phyloP scores from a whole-genome alignment of 495 filamentous ascomycete genomes.

The Stereocaulon alpinum region DNA sequence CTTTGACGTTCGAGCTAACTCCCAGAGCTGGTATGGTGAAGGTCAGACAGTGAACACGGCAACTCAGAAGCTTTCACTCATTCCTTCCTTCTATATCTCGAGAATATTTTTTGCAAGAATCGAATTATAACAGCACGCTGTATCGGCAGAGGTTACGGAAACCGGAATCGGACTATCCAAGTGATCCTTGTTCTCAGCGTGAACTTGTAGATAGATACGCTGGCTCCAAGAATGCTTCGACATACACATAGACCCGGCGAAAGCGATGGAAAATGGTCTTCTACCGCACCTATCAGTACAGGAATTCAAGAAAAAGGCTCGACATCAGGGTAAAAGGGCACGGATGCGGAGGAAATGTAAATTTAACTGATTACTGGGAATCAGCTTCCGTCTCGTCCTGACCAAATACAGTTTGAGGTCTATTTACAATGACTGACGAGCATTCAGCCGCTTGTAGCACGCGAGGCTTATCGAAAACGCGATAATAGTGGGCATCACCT shows the following conservation, averaged over 20 bases:
- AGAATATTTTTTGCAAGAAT: neutral
- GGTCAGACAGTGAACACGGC: neutral
- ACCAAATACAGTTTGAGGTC: no score
- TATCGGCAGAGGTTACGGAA: neutral
- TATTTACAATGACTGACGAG: no score
- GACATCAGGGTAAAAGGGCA: no score
- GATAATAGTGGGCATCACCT: neutral
- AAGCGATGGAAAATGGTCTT: neutral
- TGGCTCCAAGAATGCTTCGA: neutral
- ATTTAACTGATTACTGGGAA: no score
- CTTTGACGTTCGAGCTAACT: neutral
- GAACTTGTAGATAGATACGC: neutral
- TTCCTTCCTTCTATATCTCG: neutral
- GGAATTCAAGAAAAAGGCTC: no score
- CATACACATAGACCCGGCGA: no score
- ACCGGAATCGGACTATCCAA: neutral
- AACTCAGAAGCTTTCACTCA: neutral
- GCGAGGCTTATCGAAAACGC: no score
- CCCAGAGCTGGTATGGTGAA: neutral
- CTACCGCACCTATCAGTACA: neutral
- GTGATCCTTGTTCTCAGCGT: neutral
- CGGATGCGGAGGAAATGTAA: no score
- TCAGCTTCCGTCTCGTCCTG: no score
- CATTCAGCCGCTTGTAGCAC: no score
- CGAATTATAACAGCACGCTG: neutral